Evolutionary conservation across 2,329 filamentous ascomycete genomes (phyloP), one percentile per base, ranked within the genome.

Genomic region (Xylaria arbuscula): DNA sequence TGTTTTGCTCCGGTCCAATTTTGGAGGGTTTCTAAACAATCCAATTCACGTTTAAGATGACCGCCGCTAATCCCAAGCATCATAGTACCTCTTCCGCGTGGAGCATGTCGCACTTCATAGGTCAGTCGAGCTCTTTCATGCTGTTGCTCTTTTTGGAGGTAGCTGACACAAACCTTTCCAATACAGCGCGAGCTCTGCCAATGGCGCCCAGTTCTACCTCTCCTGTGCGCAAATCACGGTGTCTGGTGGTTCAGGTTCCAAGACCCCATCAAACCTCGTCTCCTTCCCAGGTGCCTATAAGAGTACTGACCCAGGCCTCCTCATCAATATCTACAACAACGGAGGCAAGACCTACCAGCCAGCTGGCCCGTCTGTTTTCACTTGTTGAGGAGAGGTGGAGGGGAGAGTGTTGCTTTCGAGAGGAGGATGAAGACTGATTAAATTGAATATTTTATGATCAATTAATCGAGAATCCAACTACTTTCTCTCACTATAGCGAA

Each of bases 241-340:
- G 59, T 71, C 71, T 3, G 79, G 79, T 56, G 78, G 78, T 45
- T 74, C 75, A 3, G 78, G 78, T 3, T 71, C 62, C 32, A 73
- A 71, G 57, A 70, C 66, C 32, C 75, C 75, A 11, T 59, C 71
- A 3, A 72, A 72, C 24, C 72, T 77, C 22, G 77, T 78, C 19
- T 72, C 77, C 2, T 77, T 78, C 70, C 76, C 77, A 0, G 76
- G 77, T 50, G 76, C 76, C 19, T 78, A 85, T 73, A 83, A 81
- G 75, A 76, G 72, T 0, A 79, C 73, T 9, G 76, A 78, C 65
- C 76, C 77, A 6, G 77, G 77, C 17, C 64, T 78, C 11, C 72
- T 78, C 71, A 75, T 78, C 63, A 78, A 77, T 53, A 78, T 78
- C 64, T 78, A 78, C 65, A 76, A 77, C 47, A 76, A 76, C 51